Conservation (phyloP, 768 basidiomycete species). For the Boletus fagicola region DNA sequence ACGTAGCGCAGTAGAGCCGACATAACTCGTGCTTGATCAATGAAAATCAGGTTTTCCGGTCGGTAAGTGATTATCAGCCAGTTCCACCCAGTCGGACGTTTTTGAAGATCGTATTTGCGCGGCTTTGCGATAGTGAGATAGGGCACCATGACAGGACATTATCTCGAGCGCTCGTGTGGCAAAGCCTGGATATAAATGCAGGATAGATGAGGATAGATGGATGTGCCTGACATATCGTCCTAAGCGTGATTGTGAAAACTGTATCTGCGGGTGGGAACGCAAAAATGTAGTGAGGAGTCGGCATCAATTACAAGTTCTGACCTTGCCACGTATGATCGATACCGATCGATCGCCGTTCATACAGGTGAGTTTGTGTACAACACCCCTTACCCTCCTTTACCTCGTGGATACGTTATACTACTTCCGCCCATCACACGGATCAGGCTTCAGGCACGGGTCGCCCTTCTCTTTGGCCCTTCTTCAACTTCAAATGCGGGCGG, state of each 20-base stretch:
- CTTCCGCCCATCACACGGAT: neutral
- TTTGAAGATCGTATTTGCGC: conserved; percentile 2
- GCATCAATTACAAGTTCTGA: neutral
- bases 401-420: neutral
- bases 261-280: neutral
- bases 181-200: neutral
- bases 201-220: neutral
- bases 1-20: neutral
- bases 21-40: conserved; percentile 5
- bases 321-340: neutral
- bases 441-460: neutral
- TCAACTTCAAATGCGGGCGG: neutral
- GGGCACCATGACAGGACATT: neutral
- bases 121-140: neutral
- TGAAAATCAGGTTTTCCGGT: conserved; percentile 5
- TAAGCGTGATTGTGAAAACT: neutral
- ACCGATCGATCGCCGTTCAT: neutral
- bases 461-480: neutral
- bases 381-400: neutral
- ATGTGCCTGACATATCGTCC: neutral
- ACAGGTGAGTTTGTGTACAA: neutral
- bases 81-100: neutral
- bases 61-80: neutral
- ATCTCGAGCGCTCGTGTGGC: neutral
- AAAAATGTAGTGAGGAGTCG: neutral